A percentile compares a stretch with the other conserved stretches of the same genome.
These are phyloP conservation scores for Candida tammaniensis DNA, from an alignment of 805 yeast genomes.

Conservation along the genomic window DNA sequence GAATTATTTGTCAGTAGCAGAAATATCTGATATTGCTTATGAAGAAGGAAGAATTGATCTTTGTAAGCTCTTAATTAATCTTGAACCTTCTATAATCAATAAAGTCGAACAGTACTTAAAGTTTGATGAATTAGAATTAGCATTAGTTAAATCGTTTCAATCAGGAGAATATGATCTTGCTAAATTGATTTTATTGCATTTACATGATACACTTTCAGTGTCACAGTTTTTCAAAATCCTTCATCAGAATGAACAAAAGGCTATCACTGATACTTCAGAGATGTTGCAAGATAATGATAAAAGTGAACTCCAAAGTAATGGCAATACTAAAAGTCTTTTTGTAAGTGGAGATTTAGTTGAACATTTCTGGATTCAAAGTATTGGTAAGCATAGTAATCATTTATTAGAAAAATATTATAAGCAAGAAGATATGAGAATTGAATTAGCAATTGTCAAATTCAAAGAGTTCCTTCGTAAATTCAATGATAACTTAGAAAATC, in stretches of 20 bases:
- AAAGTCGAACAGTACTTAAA: conserved; percentile 60
- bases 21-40: conserved; percentile 62
- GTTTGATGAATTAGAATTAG: conserved; percentile 70
- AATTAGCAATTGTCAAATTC: conserved; percentile 17
- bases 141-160: conserved; percentile 64
- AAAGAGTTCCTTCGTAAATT: conserved; percentile 17
- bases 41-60: conserved; percentile 77
- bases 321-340: conserved; percentile 14
- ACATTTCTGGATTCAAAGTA: conserved; percentile 33
- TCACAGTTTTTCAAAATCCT: conserved; percentile 71
- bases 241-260: conserved; percentile 42
- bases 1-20: conserved; percentile 49
- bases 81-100: conserved; percentile 62
- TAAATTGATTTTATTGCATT: conserved; percentile 50
- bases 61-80: conserved; percentile 62
- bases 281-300: conserved; percentile 15
- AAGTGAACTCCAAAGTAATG: conserved; percentile 10
- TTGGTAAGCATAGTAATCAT: conserved; percentile 23
- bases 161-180: conserved; percentile 61
- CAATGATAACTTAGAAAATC: conserved; percentile 9
- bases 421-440: conserved; percentile 28
- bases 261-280: conserved; percentile 29
- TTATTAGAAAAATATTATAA: conserved; percentile 26
- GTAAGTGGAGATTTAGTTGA: conserved; percentile 39
- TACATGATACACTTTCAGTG: conserved; percentile 52